Conservation (phyloP, 1,284 basidiomycete genomes). For the Laetiporus sulphureus region DNA sequence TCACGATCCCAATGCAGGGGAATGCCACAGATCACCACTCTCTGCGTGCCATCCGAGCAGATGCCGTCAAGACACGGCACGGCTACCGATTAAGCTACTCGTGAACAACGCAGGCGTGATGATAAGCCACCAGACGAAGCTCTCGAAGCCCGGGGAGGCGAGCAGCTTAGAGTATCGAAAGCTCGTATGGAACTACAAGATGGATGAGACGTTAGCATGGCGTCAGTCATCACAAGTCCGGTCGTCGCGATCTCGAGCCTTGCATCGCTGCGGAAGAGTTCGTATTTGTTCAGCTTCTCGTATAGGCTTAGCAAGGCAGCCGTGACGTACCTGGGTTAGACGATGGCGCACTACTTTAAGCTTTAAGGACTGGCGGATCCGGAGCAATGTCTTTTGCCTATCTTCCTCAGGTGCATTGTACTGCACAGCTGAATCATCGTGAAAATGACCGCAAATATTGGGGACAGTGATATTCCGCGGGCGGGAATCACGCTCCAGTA, state of each 20-base stretch:
- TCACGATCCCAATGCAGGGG: slow-evolving; percentile 56
- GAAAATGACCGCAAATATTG: too few relatives aligned
- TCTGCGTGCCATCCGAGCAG: slow-evolving; percentile 45
- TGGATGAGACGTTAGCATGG: slow-evolving; percentile 56
- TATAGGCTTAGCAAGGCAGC: slow-evolving; percentile 68
- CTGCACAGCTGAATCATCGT: too few relatives aligned
- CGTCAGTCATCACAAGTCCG: slow-evolving; percentile 28
- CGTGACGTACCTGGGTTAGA: slow-evolving; percentile 61
- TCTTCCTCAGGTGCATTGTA: slow-evolving; percentile 66
- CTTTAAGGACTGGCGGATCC: slow-evolving; percentile 71
- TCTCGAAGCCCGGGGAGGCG: slow-evolving; percentile 23
- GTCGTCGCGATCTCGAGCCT: slow-evolving; percentile 65
- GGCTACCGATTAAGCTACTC: slow-evolving; percentile 66
- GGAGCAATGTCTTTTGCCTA: slow-evolving; percentile 65
- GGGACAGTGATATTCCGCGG: too few relatives aligned
- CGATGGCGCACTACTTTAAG: slow-evolving; percentile 58
- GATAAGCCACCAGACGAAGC: slow-evolving; percentile 45
- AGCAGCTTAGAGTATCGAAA: slow-evolving; percentile 56
- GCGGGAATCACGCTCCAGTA: too few relatives aligned
- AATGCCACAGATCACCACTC: slow-evolving; percentile 59
- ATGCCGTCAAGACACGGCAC: slow-evolving; percentile 47
- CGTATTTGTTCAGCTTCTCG: slow-evolving; percentile 54
- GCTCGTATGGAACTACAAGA: slow-evolving; percentile 57
- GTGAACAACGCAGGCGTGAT: slow-evolving; percentile 71
- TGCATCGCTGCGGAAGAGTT: slow-evolving; percentile 57